These are phyloP conservation scores for Erysimum cheiri DNA, from an alignment of 441 rosid genomes.

Conservation along the genomic window DNA sequence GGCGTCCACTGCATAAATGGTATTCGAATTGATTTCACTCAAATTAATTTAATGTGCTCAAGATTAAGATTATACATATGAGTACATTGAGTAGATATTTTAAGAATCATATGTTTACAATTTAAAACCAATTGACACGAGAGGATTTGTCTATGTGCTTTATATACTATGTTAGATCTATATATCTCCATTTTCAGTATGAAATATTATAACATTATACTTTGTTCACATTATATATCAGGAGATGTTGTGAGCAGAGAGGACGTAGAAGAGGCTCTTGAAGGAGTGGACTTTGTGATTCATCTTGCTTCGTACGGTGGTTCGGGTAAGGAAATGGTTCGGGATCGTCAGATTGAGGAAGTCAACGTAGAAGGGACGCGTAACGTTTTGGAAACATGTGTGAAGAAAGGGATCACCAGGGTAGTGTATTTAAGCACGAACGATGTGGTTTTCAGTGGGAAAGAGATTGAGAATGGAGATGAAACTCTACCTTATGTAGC, in stretches of 20 bases:
- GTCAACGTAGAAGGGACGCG: slow-evolving; percentile 83
- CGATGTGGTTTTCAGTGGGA: slow-evolving; percentile 82
- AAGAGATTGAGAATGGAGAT: slow-evolving; percentile 81
- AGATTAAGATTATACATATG: background rate
- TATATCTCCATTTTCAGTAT: background rate
- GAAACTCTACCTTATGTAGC: slow-evolving; percentile 77
- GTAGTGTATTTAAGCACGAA: slow-evolving; percentile 81
- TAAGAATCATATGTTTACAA: background rate
- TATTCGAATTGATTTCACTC: slow-evolving; percentile 20
- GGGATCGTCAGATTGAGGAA: slow-evolving; percentile 65
- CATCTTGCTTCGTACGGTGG: slow-evolving; percentile 85
- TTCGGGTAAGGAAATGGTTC: slow-evolving; percentile 85
- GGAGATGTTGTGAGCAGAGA: slow-evolving; percentile 62
- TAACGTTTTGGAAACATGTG: slow-evolving; percentile 73
- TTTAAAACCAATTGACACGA: background rate
- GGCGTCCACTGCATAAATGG: slow-evolving; percentile 74
- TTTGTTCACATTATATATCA: slow-evolving; percentile 15
- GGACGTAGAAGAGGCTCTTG: slow-evolving; percentile 65
- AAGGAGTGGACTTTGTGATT: slow-evolving; percentile 75
- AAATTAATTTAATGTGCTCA: background rate
- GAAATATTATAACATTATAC: background rate
- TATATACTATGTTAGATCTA: background rate
- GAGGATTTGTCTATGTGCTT: background rate
- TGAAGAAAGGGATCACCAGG: slow-evolving; percentile 63
- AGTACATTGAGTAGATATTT: background rate